A percentile compares a stretch with the other conserved stretches of the same genome.
phyloP scores from a whole-genome alignment of 805 yeast species.

The Candida lessepsii region DNA sequence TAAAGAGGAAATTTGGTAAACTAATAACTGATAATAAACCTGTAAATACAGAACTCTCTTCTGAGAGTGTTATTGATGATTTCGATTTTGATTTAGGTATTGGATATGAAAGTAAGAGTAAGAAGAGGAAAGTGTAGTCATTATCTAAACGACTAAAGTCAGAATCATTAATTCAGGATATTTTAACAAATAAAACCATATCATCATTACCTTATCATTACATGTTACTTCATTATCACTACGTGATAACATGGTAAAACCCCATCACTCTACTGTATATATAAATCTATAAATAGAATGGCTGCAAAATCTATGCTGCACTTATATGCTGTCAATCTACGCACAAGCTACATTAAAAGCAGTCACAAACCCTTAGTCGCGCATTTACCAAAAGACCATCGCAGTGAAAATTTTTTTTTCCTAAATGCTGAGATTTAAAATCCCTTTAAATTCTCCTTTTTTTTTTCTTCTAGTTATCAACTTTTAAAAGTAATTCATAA shows the following conservation, averaged over 20 bases:
- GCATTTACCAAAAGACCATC: conserved; percentile 4
- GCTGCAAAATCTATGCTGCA: conserved; percentile 4
- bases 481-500: conserved; percentile 15
- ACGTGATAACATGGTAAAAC: not conserved
- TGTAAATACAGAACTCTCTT: not conserved
- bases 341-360: too few species aligned
- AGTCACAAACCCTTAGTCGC: conserved; percentile 4
- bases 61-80: conserved; percentile 11
- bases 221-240: too few species aligned
- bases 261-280: not conserved
- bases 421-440: conserved; percentile 4
- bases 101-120: conserved; percentile 13
- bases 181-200: too few species aligned
- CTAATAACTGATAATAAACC: conserved; percentile 10
- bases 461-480: conserved; percentile 2
- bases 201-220: too few species aligned
- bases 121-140: not conserved
- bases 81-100: conserved; percentile 13
- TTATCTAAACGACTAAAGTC: too few species aligned
- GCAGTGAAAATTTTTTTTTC: conserved; percentile 6
- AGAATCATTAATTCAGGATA: too few species aligned
- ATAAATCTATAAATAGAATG: not conserved
- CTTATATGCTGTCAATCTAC: too few species aligned
- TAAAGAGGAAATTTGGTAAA: conserved; percentile 44
- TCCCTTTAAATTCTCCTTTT: conserved; percentile 7